phyloP scores from a whole-genome alignment of 192 early-diverging fungal genomes.

The Chytriomyces hyalinus region DNA sequence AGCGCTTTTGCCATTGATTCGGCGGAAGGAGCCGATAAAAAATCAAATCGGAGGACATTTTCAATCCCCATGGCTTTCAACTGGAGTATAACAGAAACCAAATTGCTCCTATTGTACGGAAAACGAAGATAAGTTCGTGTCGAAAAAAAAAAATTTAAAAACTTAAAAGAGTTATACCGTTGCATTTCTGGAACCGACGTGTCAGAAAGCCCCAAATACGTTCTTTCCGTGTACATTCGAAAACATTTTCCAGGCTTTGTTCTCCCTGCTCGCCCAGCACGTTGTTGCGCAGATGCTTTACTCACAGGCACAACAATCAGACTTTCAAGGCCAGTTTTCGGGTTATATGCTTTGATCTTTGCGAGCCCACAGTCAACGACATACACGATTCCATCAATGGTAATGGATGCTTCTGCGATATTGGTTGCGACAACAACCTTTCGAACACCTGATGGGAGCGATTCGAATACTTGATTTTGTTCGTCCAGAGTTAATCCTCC shows the following conservation, averaged over 20 bases:
- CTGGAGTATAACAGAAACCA: slow-evolving; percentile 71
- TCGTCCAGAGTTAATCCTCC: slow-evolving; percentile 73
- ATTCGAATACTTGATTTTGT: slow-evolving; percentile 70
- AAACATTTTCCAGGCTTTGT: slow-evolving; percentile 60
- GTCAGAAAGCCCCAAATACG: slow-evolving; percentile 36
- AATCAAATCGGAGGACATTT: slow-evolving; percentile 80
- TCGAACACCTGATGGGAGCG: slow-evolving; percentile 59
- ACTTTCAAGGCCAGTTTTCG: slow-evolving; percentile 46
- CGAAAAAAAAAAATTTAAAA: slow-evolving; percentile 1
- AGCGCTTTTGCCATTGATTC: slow-evolving; percentile 72
- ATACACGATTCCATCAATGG: slow-evolving; percentile 75
- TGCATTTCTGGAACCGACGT: slow-evolving; percentile 60
- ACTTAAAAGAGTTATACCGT: slow-evolving; percentile 35
- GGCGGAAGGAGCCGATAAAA: slow-evolving; percentile 75
- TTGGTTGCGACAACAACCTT: slow-evolving; percentile 92
- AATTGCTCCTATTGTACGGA: slow-evolving; percentile 57
- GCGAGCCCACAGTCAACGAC: slow-evolving; percentile 84
- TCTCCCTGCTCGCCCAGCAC: slow-evolving; percentile 55
- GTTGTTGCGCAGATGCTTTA: slow-evolving; percentile 51
- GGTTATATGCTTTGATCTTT: slow-evolving; percentile 60
- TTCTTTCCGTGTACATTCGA: slow-evolving; percentile 55
- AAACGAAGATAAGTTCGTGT: background rate
- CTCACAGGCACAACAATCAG: slow-evolving; percentile 50
- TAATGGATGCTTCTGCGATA: slow-evolving; percentile 84
- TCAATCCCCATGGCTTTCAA: slow-evolving; percentile 83